A percentile compares a stretch with the other conserved stretches of the same genome.
Evolutionary conservation across 331 rosid species (phyloP).

Genomic region (Malus hybrid): DNA sequence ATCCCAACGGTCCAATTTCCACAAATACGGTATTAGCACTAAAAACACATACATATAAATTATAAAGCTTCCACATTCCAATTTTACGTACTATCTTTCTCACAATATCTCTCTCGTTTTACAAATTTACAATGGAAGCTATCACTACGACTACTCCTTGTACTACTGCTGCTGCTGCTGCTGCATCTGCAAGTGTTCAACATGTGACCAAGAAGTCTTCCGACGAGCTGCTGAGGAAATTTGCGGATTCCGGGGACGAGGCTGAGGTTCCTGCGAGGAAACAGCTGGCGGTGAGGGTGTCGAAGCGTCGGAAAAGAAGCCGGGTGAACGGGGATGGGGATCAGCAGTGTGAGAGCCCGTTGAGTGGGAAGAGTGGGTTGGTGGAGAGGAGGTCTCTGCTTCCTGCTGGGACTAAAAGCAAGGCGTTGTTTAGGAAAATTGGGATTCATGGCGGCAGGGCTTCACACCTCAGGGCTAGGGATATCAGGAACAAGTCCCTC

Average conservation of each 20-base stretch:
- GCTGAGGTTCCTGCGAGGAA: conserved; percentile 6
- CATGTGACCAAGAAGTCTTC: conserved; percentile 67
- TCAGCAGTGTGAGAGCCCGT: conserved; percentile 30
- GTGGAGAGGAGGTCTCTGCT: conserved; percentile 61
- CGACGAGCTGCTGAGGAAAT: conserved; percentile 70
- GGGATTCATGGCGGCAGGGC: conserved; percentile 34
- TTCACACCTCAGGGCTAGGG: conserved; percentile 42
- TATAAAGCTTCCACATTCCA: background rate
- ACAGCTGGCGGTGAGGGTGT: conserved; percentile 7
- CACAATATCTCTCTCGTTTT: background rate
- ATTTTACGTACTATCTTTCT: background rate
- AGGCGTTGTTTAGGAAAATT: conserved; percentile 42
- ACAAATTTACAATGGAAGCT: background rate
- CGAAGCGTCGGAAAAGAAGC: conserved; percentile 30
- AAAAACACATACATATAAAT: background rate
- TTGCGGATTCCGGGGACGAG: conserved; percentile 30
- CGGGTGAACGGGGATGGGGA: background rate
- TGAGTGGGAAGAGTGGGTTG: conserved; percentile 11
- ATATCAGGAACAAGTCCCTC: conserved; percentile 49
- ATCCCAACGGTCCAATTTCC: conserved; percentile 50
- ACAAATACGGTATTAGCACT: background rate
- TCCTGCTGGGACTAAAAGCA: conserved; percentile 30
- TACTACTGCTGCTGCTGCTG: background rate
- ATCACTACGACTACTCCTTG: background rate
- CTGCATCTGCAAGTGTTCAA: conserved; percentile 38